Conservation (phyloP, 345 rosid species). For the Luvunga scandens region DNA sequence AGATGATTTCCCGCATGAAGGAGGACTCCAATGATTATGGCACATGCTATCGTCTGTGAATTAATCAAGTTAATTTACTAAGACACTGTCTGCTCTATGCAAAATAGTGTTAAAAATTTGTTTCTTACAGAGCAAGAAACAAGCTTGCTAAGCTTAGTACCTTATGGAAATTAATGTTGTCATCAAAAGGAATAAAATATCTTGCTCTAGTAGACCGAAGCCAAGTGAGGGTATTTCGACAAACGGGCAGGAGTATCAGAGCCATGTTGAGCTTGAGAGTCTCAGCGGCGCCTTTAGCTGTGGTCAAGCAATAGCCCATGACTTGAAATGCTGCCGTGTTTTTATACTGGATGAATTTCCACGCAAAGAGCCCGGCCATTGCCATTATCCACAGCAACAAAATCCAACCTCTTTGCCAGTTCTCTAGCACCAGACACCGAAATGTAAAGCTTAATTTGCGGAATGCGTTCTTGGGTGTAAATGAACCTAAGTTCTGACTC, state of each 20-base stretch:
- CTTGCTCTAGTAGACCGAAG: constrained; percentile 79
- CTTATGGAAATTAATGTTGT: constrained; percentile 92
- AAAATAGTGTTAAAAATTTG: background rate
- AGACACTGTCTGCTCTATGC: background rate
- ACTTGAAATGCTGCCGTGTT: constrained; percentile 71
- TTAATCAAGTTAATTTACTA: background rate
- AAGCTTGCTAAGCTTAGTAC: constrained; percentile 26
- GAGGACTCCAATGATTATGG: constrained; percentile 59
- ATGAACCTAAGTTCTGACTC: constrained; percentile 56
- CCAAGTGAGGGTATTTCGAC: constrained; percentile 93
- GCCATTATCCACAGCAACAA: constrained; percentile 57
- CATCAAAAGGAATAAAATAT: constrained; percentile 68
- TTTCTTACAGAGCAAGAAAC: background rate
- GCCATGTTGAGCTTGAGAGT: constrained; percentile 99
- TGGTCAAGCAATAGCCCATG: constrained; percentile 79
- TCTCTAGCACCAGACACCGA: constrained; percentile 59
- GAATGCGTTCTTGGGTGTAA: constrained; percentile 37
- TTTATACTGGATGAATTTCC: constrained; percentile 84
- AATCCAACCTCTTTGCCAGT: constrained; percentile 85
- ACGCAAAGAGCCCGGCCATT: constrained; percentile 68
- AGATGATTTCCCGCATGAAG: constrained; percentile 77
- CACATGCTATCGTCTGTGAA: constrained; percentile 70
- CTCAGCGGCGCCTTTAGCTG: constrained; percentile 98
- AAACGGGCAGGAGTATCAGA: constrained; percentile 83
- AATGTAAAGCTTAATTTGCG: constrained; percentile 34